Conservation (phyloP, 2,329 filamentous ascomycete species). For the Didymella pomorum region DNA sequence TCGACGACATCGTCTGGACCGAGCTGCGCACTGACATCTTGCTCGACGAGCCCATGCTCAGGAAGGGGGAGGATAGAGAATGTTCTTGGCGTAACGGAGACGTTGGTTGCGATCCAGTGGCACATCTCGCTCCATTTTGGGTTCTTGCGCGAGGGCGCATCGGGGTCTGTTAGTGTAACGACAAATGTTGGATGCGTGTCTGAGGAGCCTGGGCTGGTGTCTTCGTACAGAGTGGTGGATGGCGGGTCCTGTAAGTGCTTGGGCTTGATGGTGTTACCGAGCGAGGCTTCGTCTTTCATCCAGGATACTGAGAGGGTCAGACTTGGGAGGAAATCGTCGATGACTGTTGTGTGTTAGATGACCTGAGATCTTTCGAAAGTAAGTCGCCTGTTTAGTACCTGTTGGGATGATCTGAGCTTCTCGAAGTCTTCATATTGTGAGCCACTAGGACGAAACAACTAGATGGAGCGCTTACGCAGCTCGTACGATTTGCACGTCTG, state of each 20-base stretch:
- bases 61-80: constrained; percentile 40
- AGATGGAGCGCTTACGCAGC: constrained; percentile 32
- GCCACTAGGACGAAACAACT: background rate
- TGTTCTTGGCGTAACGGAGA: constrained; percentile 37
- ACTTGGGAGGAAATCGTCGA: constrained; percentile 66
- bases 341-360: constrained; percentile 53
- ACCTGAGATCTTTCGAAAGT: background rate
- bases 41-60: constrained; percentile 26
- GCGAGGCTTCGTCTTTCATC: constrained; percentile 49
- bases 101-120: constrained; percentile 60
- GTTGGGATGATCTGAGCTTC: constrained; percentile 53
- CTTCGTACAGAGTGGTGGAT: constrained; percentile 50
- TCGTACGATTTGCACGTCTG: constrained; percentile 37
- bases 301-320: constrained; percentile 61
- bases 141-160: constrained; percentile 63
- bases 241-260: constrained; percentile 55
- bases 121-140: constrained; percentile 66
- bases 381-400: constrained; percentile 27
- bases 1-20: constrained; percentile 53
- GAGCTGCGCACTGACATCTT: constrained; percentile 19
- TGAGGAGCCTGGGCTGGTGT: constrained; percentile 30
- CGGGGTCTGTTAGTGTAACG: constrained; percentile 64
- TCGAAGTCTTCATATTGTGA: constrained; percentile 39
- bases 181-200: constrained; percentile 53
- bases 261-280: constrained; percentile 64